Evolutionary conservation across 495 filamentous ascomycete species (phyloP), one percentile per base, ranked within the genome.

Genomic region (Aspergillus panamensis): DNA sequence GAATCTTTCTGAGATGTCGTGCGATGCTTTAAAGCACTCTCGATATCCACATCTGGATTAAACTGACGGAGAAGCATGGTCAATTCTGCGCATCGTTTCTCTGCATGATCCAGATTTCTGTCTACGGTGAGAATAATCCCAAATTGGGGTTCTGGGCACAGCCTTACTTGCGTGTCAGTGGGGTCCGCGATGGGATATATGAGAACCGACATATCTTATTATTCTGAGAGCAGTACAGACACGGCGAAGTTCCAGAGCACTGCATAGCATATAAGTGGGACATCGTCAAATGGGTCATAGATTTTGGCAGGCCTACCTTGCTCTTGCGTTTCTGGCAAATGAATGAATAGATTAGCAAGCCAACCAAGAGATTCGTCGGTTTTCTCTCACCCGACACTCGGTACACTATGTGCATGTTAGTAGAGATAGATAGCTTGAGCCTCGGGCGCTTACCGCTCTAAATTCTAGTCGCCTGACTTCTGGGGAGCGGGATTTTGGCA

Each of bases 31-130:
- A 68, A 30, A 2, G 60, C 55, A 40, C 45, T 37, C 20, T 62
- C 62, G 20, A 65, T 51, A 20, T 68, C 56, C 8, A 68, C 0
- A 16, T 63, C 58, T 0, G 66, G 66, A 25, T 63, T 58, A 0
- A 68, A 32, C 20, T 31, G 49, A 8, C 37, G 55, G 8, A 68
- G 19, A 1, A 68, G 49, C 1, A 45, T 42, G 40, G 50, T 40
- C 14, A 65, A 37, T 19, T 21, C 17, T 20, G 55, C 10, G 35
- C 64, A 66, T 10, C 64, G 66, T 32, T 12, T 20, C 37, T 69
- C 64, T 10, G 52, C 20, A 0, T 31, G 53, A 56, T 69, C 66
- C 16, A 69, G 58, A 37, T 69, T 69, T 20, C 58, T 69, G 56
- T 14, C 7, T 10, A 1, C 0, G 1, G 33, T 60, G 8, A 56